Evolutionary conservation across 75 land plant species (phyloP).

Genomic region (Picea glauca): DNA sequence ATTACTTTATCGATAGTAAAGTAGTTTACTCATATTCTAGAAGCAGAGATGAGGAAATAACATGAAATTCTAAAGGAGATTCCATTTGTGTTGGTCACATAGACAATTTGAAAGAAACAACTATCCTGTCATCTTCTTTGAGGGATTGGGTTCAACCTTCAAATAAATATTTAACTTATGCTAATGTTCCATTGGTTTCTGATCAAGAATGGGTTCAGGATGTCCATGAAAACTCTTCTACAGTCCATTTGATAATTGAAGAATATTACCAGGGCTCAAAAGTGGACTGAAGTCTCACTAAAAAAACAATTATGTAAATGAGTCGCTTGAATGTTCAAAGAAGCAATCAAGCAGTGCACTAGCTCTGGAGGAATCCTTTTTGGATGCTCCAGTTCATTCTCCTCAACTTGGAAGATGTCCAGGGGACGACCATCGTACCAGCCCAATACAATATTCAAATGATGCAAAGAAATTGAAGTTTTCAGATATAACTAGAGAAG

Average conservation of each 20-base stretch:
- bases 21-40: no score
- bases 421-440: not conserved
- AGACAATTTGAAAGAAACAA: constrained; percentile 1
- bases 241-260: not conserved
- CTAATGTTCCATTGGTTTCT: not conserved
- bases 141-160: constrained; percentile 8
- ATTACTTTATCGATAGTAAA: not conserved
- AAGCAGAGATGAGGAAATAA: not conserved
- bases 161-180: not conserved
- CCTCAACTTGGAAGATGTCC: not conserved
- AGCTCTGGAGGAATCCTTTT: not conserved
- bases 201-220: not conserved
- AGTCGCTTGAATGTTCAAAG: constrained; percentile 1
- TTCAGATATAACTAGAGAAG: not conserved
- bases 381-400: not conserved
- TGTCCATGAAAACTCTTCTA: not conserved
- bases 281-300: not conserved
- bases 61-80: not conserved
- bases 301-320: not conserved
- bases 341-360: not conserved
- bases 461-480: not conserved
- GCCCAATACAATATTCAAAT: not conserved
- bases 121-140: not conserved
- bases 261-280: not conserved
- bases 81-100: not conserved